phyloP scores from a whole-genome alignment of 345 rosid genomes.

The Mangifera indica region DNA sequence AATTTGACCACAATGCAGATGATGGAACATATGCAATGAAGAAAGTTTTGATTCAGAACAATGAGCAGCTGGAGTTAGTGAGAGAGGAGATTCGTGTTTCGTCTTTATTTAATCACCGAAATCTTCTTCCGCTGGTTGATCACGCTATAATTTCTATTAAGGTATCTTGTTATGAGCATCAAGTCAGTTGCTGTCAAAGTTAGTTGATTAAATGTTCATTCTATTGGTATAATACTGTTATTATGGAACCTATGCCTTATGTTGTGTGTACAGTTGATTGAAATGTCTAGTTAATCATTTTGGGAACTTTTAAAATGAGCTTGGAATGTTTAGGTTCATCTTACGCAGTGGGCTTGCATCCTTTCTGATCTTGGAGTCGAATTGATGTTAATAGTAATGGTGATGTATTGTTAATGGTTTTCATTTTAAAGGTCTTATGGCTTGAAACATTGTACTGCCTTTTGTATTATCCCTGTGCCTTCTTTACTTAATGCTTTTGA shows the following conservation, averaged over 20 bases:
- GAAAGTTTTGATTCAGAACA: slow-evolving; percentile 90
- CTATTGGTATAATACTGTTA: not conserved
- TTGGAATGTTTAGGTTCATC: not conserved
- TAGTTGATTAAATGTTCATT: not conserved
- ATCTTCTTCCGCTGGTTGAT: slow-evolving; percentile 94
- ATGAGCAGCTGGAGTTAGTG: slow-evolving; percentile 84
- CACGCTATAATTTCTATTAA: slow-evolving; percentile 86
- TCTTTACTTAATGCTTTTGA: not conserved
- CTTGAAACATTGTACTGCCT: not conserved
- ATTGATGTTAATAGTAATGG: not conserved
- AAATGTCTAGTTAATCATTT: no score
- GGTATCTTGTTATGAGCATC: slow-evolving; percentile 38
- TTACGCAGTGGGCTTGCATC: not conserved
- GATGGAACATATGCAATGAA: slow-evolving; percentile 96
- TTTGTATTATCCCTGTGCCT: not conserved
- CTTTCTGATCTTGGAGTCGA: not conserved
- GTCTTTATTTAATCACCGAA: slow-evolving; percentile 78
- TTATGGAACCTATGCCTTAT: not conserved
- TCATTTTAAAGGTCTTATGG: not conserved
- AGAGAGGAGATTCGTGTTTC: slow-evolving; percentile 93
- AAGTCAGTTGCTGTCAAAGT: not conserved
- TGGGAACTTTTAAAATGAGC: no score
- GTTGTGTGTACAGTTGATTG: no score
- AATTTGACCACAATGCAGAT: slow-evolving; percentile 38
- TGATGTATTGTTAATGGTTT: not conserved